phyloP scores from a whole-genome alignment of 2,329 filamentous ascomycete species.

The Sporothrix mexicana region DNA sequence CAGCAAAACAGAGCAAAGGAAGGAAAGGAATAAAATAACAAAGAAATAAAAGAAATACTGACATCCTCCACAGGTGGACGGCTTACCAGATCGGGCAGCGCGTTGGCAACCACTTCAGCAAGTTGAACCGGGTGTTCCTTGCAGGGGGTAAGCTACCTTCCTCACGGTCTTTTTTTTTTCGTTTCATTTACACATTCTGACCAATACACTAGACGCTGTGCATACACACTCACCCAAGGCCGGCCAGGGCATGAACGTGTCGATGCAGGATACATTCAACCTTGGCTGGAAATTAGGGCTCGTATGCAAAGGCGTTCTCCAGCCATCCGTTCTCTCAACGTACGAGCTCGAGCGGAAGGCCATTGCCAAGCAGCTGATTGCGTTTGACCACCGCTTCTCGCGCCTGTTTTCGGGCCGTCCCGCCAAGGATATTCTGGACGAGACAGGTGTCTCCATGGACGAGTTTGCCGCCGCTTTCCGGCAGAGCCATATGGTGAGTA shows the following conservation, averaged over 20 bases:
- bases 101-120: slow-evolving; percentile 56
- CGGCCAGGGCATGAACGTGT: slow-evolving; percentile 67
- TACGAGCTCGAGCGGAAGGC: slow-evolving; percentile 56
- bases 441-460: slow-evolving; percentile 61
- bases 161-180: not conserved
- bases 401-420: slow-evolving; percentile 57
- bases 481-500: slow-evolving; percentile 27
- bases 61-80: slow-evolving; percentile 40
- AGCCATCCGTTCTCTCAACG: slow-evolving; percentile 47
- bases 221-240: slow-evolving; percentile 57
- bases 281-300: slow-evolving; percentile 54
- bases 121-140: slow-evolving; percentile 61
- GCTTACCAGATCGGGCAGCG: slow-evolving; percentile 67
- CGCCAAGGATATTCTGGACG: slow-evolving; percentile 61
- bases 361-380: slow-evolving; percentile 65
- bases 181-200: not conserved
- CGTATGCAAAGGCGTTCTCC: slow-evolving; percentile 45
- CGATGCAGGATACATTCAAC: slow-evolving; percentile 62
- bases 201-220: slow-evolving; percentile 50
- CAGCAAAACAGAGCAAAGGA: not conserved
- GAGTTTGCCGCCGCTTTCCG: slow-evolving; percentile 50
- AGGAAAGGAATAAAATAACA: not conserved
- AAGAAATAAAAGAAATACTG: not conserved
- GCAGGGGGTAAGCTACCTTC: slow-evolving; percentile 48
- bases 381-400: slow-evolving; percentile 57